Conservation (phyloP, 2,329 filamentous ascomycete genomes). For the Cercospora sp. region DNA sequence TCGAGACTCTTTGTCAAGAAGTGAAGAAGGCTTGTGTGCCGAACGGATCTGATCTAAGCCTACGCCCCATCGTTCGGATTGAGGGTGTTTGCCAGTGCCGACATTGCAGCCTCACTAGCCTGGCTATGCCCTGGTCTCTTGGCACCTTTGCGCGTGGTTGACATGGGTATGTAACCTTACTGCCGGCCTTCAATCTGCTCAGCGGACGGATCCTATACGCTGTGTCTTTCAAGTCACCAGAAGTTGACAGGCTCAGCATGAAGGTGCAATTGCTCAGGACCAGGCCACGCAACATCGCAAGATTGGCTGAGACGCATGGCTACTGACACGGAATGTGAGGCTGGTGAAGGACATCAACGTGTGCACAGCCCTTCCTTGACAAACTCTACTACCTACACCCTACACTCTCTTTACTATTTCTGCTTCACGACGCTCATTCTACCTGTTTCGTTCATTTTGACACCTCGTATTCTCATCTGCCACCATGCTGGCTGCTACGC, state of each 20-base stretch:
- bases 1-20: not conserved
- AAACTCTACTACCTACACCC: not conserved
- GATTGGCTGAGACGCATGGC: not conserved
- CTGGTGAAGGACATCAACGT: not conserved
- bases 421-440: not conserved
- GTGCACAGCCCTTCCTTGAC: not conserved
- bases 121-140: not conserved
- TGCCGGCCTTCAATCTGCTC: not conserved
- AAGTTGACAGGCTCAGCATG: not conserved
- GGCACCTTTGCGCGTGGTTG: not conserved
- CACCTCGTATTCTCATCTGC: slow-evolving; percentile 3
- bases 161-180: not conserved
- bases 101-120: slow-evolving; percentile 1
- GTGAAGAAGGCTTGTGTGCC: not conserved
- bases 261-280: not conserved
- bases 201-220: not conserved
- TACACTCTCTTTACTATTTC: not conserved
- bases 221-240: not conserved
- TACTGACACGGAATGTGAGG: not conserved
- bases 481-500: slow-evolving; percentile 5
- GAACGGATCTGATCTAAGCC: not conserved
- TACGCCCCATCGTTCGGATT: not conserved
- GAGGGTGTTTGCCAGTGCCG: not conserved
- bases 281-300: not conserved
- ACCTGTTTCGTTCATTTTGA: not conserved